Evolutionary conservation across 192 early-diverging fungal species (phyloP).

Genomic region (Coemansia sp.): DNA sequence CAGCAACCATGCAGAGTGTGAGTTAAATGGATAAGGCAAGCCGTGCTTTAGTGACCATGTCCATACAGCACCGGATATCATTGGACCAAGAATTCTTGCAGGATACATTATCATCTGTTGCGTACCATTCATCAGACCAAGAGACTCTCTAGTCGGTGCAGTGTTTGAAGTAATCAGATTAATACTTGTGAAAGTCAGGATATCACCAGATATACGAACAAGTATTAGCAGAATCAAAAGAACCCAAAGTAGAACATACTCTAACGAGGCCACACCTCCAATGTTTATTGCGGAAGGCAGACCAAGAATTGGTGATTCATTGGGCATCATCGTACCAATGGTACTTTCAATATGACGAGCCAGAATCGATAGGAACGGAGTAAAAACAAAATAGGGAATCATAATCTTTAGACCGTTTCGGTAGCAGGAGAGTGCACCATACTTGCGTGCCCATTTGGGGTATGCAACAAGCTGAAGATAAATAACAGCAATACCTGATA

Average conservation of each 20-base stretch:
- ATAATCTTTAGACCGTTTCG: constrained; percentile 23
- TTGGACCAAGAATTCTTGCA: constrained; percentile 11
- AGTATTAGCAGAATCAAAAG: constrained; percentile 10
- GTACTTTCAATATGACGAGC: constrained; percentile 8
- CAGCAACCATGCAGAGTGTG: constrained; percentile 2
- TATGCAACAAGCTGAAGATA: constrained; percentile 54
- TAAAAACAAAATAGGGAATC: constrained; percentile 7
- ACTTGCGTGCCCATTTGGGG: constrained; percentile 41
- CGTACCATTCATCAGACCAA: constrained; percentile 18
- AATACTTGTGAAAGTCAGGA: constrained; percentile 6
- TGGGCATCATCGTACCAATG: background rate
- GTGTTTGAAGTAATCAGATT: constrained; percentile 9
- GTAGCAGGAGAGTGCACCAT: constrained; percentile 50
- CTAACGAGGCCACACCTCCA: background rate
- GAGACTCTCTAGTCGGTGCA: constrained; percentile 4
- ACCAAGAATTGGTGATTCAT: background rate
- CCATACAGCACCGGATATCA: constrained; percentile 13
- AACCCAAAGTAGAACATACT: constrained; percentile 14
- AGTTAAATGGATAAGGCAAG: constrained; percentile 7
- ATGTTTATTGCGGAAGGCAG: background rate
- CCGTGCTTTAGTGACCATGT: constrained; percentile 9
- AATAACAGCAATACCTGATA: constrained; percentile 42
- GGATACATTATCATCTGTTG: constrained; percentile 2
- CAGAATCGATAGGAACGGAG: constrained; percentile 19
- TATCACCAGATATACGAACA: background rate